Percentiles rank a stretch among this genome's conserved stretches.
Conservation (phyloP, 352 stramenopile genomes). For the Pythium coloratum region DNA sequence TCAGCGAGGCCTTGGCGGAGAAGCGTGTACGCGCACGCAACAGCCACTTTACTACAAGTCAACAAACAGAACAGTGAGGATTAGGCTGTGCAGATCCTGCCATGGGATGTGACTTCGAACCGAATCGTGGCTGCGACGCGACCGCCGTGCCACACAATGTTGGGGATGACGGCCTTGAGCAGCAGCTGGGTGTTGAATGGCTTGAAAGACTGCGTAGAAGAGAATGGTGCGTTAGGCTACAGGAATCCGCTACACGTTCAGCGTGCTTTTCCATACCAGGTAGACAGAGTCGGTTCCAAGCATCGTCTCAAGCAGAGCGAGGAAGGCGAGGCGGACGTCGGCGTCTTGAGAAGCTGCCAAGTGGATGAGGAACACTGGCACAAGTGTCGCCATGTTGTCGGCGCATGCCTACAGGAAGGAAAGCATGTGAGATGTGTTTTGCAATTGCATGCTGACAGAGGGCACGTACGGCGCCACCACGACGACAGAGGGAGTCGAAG, state of each 20-base stretch:
- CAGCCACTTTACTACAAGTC: slow-evolving; percentile 77
- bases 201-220: slow-evolving; percentile 48
- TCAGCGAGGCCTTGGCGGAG: slow-evolving; percentile 76
- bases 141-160: slow-evolving; percentile 89
- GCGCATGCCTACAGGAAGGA: slow-evolving; percentile 45
- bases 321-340: slow-evolving; percentile 76
- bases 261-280: slow-evolving; percentile 35
- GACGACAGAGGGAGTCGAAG: slow-evolving; percentile 79
- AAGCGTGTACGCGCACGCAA: slow-evolving; percentile 85
- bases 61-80: not conserved
- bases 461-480: slow-evolving; percentile 47
- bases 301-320: slow-evolving; percentile 86
- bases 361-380: slow-evolving; percentile 68
- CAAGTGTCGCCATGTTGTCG: slow-evolving; percentile 52
- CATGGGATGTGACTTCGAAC: slow-evolving; percentile 24
- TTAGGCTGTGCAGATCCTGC: not conserved
- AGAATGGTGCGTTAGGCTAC: not conserved
- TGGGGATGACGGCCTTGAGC: slow-evolving; percentile 82
- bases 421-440: too few species aligned
- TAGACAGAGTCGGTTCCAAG: slow-evolving; percentile 52
- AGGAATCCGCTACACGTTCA: too few species aligned
- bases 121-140: slow-evolving; percentile 85
- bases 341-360: slow-evolving; percentile 64
- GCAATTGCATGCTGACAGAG: too few species aligned
- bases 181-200: slow-evolving; percentile 60